phyloP scores from a whole-genome alignment of 108 stramenopile species.

The Cyclotella kingstonii region DNA sequence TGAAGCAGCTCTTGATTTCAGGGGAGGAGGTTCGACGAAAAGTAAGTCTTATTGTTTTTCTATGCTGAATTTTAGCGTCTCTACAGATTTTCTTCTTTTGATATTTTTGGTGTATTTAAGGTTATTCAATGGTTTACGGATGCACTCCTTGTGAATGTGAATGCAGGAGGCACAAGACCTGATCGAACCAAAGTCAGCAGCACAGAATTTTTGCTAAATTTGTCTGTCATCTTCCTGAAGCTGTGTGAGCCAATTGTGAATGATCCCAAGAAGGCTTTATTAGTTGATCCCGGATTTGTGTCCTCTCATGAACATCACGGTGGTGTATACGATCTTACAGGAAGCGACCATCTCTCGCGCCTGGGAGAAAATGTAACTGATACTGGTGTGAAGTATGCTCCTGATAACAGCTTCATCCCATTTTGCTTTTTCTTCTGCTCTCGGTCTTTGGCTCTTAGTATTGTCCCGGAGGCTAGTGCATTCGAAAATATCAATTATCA shows the following conservation, averaged over 20 bases:
- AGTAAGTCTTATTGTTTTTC: constrained; percentile 11
- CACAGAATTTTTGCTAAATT: constrained; percentile 56
- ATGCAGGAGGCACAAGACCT: constrained; percentile 68
- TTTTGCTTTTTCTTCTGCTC: constrained; percentile 83
- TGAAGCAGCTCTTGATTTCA: constrained; percentile 65
- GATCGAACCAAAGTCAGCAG: constrained; percentile 75
- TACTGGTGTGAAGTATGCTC: constrained; percentile 38
- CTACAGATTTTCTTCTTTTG: not conserved
- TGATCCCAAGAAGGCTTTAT: constrained; percentile 53
- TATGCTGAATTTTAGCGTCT: not conserved
- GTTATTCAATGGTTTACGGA: constrained; percentile 82
- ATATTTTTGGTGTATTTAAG: not conserved
- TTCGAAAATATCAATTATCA: constrained; percentile 65
- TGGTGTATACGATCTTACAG: constrained; percentile 61
- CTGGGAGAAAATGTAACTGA: constrained; percentile 56
- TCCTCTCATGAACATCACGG: constrained; percentile 55
- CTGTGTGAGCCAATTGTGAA: constrained; percentile 79
- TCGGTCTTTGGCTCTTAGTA: constrained; percentile 64
- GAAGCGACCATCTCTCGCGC: constrained; percentile 72
- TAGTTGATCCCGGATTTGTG: constrained; percentile 79
- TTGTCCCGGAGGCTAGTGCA: constrained; percentile 50
- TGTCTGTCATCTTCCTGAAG: constrained; percentile 66
- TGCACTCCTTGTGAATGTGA: constrained; percentile 72
- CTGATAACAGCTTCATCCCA: constrained; percentile 85
- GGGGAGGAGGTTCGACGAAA: constrained; percentile 55